A percentile compares a stretch with the other conserved stretches of the same genome.
These are phyloP conservation scores for Penicillium verhagenii DNA, from an alignment of 495 filamentous ascomycete species.

Conservation along the genomic window DNA sequence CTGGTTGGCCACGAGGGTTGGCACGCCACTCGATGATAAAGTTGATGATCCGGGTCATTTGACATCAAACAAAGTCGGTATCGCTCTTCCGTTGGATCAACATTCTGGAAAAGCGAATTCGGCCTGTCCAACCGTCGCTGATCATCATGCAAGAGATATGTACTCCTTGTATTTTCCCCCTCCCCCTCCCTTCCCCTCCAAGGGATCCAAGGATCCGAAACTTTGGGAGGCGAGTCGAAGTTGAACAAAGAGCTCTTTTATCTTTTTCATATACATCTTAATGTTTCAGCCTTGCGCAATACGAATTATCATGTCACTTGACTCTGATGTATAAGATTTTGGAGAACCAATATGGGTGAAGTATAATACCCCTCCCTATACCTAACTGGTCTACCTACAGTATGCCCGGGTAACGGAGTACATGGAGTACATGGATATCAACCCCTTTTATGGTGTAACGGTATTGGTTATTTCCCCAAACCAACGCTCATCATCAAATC, in stretches of 20 bases:
- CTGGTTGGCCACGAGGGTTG: slow-evolving; percentile 26
- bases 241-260: neutral
- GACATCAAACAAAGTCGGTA: neutral
- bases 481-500: slow-evolving; percentile 11
- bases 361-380: neutral
- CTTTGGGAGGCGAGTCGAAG: neutral
- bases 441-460: slow-evolving; percentile 21
- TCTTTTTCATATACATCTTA: too few species aligned
- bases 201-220: neutral
- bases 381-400: neutral
- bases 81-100: slow-evolving; percentile 2
- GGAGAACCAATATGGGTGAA: neutral
- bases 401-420: too few species aligned
- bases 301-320: neutral
- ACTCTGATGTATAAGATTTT: neutral
- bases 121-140: slow-evolving; percentile 6
- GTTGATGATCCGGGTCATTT: slow-evolving; percentile 10
- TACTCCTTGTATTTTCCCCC: neutral
- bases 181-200: neutral
- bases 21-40: slow-evolving; percentile 26
- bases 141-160: neutral
- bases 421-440: neutral
- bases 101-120: neutral
- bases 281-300: neutral
- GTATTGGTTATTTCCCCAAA: neutral